Evolutionary conservation across 1,139 yeast genomes (phyloP), one percentile per base, ranked within the genome.

Genomic region (Debaryomyces sp.): DNA sequence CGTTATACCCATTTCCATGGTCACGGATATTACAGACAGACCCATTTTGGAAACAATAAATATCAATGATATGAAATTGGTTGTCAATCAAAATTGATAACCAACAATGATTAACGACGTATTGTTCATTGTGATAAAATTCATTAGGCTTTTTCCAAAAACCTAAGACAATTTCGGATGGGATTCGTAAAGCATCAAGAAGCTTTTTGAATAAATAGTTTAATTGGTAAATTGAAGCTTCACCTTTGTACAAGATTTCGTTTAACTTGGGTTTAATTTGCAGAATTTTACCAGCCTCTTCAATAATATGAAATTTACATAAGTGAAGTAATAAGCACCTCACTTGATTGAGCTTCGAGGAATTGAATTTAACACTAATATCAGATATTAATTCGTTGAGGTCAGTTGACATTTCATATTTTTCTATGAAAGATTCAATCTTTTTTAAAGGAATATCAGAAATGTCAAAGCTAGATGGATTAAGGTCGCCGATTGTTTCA

Each of bases 101-200:
- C 99, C 99, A 94, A 51, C 89, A 84, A 66, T 94, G 99, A 60
- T 91, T 90, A 39, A 85, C 73, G 33, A 82, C 81, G 47, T 84
- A 81, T 50, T 68, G 67, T 66, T 82, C 82, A 50, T 73, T 70
- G 54, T 75, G 80, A 54, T 77, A 75, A 51, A 76, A 68, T 54
- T 80, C 84, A 43, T 83, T 82, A 5, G 96, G 96, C 30, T 84
- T 80, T 61, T 92, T 90, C 71, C 94, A 77, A 58, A 89, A 89
- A 3, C 99, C 99, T 32, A 84, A 71, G 1, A 94, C 84, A 1
- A 91, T 77, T 54, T 88, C 95, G 52, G 91, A 81, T 9, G 86
- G 85, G 39, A 94, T 78, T 22, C 86, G 83, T 46, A 92, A 73
- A 0, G 87, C 78, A 50, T 81, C 85, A 44, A 94, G 82, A 70